These are phyloP conservation scores for Xylariaceae sp. DNA, from an alignment of 2,329 filamentous ascomycete species.

Conservation along the genomic window DNA sequence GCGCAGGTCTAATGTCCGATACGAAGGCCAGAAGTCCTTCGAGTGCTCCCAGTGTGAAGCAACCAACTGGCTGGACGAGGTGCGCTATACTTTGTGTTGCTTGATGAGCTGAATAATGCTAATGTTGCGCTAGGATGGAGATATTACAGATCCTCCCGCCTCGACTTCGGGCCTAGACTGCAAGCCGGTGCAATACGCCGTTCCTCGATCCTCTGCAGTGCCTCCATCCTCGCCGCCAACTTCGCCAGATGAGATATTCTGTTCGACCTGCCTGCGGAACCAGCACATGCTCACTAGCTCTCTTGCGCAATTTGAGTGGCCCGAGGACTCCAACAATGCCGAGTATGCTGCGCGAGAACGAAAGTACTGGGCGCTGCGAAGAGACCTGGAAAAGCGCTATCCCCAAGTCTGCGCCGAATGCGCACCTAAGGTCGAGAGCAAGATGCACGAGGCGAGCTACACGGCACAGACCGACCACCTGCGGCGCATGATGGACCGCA, in stretches of 20 bases:
- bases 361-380: constrained; percentile 62
- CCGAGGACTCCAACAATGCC: constrained; percentile 55
- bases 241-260: constrained; percentile 45
- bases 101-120: constrained; percentile 9
- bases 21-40: constrained; percentile 57
- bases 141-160: constrained; percentile 80
- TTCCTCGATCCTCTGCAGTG: constrained; percentile 28
- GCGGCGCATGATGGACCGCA: constrained; percentile 65
- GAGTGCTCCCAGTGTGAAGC: constrained; percentile 74
- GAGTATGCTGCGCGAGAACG: constrained; percentile 62
- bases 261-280: constrained; percentile 77
- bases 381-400: constrained; percentile 70
- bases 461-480: constrained; percentile 78
- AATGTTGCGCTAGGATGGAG: constrained; percentile 56
- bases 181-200: constrained; percentile 39
- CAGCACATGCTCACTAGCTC: constrained; percentile 72
- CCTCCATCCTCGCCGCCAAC: constrained; percentile 22
- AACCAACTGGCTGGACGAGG: constrained; percentile 82
- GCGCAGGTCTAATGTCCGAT: constrained; percentile 52
- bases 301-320: constrained; percentile 73
- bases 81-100: constrained; percentile 37
- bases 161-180: constrained; percentile 42
- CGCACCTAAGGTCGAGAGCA: constrained; percentile 62
- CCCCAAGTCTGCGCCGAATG: constrained; percentile 83
- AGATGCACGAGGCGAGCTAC: constrained; percentile 66